Percentiles rank a stretch among this genome's conserved stretches.
These are phyloP conservation scores for Sporothrix sp. DNA, from an alignment of 2,329 filamentous ascomycete genomes.

Conservation along the genomic window DNA sequence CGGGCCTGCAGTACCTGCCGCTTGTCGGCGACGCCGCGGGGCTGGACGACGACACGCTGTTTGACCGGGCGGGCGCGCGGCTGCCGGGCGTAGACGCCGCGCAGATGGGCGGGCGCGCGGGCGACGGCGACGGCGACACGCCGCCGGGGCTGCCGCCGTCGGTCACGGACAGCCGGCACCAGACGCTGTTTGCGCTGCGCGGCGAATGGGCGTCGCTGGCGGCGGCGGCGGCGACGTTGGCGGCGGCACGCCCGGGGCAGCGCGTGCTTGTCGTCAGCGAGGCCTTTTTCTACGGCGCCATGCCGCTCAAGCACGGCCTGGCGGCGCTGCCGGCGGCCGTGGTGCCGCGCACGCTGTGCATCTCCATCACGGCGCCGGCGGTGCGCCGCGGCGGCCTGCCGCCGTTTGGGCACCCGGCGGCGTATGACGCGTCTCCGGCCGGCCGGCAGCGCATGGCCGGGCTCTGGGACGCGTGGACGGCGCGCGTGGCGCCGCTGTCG, in stretches of 20 bases:
- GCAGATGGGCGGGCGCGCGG: constrained; percentile 1
- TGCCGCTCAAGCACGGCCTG: constrained; percentile 25
- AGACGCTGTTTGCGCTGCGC: constrained; percentile 26
- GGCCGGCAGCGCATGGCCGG: constrained; percentile 18
- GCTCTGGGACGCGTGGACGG: constrained; percentile 26
- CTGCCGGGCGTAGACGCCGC: constrained; percentile 2
- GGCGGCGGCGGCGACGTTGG: constrained; percentile 21
- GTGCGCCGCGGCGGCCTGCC: constrained; percentile 28
- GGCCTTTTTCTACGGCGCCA: constrained; percentile 28
- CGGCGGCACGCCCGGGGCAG: constrained; percentile 14
- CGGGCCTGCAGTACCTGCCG: constrained; percentile 26
- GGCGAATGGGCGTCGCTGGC: constrained; percentile 26
- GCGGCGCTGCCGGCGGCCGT: constrained; percentile 21
- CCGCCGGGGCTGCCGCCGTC: constrained; percentile 17
- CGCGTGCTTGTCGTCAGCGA: constrained; percentile 26
- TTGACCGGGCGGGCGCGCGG: constrained; percentile 7
- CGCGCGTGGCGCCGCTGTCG: constrained; percentile 20
- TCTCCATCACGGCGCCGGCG: constrained; percentile 30
- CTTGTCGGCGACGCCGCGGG: constrained; percentile 26
- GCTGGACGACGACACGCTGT: constrained; percentile 24
- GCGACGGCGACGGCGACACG: not conserved
- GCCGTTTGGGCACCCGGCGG: constrained; percentile 24
- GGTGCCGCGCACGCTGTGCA: constrained; percentile 23
- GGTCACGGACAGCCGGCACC: constrained; percentile 25
- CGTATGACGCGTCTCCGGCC: constrained; percentile 22